Conservation (phyloP, 2,329 filamentous ascomycete genomes). For the Alternaria viburni region DNA sequence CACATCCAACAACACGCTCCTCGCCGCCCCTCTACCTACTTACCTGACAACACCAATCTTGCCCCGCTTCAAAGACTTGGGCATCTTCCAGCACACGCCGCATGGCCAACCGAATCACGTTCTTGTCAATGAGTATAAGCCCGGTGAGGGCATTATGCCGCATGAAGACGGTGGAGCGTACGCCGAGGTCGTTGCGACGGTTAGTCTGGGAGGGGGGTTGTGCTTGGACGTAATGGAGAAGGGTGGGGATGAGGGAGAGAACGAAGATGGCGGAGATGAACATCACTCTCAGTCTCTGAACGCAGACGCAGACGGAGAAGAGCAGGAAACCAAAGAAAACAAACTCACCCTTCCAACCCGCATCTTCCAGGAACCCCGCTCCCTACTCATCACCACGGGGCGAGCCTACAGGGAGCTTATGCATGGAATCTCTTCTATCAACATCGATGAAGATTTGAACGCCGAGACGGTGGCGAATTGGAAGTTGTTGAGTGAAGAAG, state of each 20-base stretch:
- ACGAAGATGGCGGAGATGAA: not conserved
- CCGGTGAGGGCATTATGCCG: constrained; percentile 93
- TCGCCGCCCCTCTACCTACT: constrained; percentile 73
- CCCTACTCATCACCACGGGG: constrained; percentile 74
- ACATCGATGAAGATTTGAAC: constrained; percentile 69
- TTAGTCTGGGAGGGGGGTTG: constrained; percentile 79
- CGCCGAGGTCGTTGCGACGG: constrained; percentile 84
- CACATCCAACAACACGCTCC: constrained; percentile 71
- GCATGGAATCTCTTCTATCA: constrained; percentile 74
- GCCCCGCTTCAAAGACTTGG: constrained; percentile 57
- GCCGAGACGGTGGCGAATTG: constrained; percentile 70
- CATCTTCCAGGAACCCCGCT: constrained; percentile 85
- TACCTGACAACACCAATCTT: constrained; percentile 79
- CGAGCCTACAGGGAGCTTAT: constrained; percentile 73
- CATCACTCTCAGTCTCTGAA: rapidly evolving
- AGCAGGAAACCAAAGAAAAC: not conserved
- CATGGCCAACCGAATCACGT: constrained; percentile 86
- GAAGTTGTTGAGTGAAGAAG: constrained; percentile 63
- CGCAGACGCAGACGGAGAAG: not conserved
- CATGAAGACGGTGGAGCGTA: constrained; percentile 94
- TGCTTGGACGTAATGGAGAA: constrained; percentile 74
- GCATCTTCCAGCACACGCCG: constrained; percentile 68
- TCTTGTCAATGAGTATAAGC: constrained; percentile 88
- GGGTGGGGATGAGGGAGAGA: constrained; percentile 42
- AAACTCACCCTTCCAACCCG: constrained; percentile 44